phyloP scores from a whole-genome alignment of 176 grass and related monocot genomes.

The Oryza rufipogon region DNA sequence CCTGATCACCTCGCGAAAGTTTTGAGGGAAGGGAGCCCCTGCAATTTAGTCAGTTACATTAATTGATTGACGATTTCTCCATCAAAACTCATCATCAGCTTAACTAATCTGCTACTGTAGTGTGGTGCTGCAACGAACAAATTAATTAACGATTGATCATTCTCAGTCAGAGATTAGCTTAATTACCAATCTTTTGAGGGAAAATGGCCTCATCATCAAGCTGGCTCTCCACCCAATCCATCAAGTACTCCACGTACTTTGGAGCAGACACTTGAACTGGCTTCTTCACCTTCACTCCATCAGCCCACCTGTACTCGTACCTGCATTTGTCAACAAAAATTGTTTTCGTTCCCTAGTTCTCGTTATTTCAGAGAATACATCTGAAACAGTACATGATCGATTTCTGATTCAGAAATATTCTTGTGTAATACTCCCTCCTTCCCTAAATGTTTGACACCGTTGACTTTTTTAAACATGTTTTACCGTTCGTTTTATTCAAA shows the following conservation, averaged over 20 bases:
- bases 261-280: conserved; percentile 85
- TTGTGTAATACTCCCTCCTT: background rate
- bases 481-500: too few relatives aligned
- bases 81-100: background rate
- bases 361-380: background rate
- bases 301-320: conserved; percentile 95
- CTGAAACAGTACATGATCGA: background rate
- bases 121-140: too few relatives aligned
- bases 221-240: conserved; percentile 88
- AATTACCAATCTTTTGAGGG: conserved; percentile 83
- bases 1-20: conserved; percentile 73
- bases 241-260: conserved; percentile 93
- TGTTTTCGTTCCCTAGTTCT: background rate
- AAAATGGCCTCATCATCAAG: conserved; percentile 89
- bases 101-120: background rate
- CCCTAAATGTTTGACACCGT: too few relatives aligned
- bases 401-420: background rate
- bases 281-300: conserved; percentile 87
- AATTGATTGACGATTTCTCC: background rate
- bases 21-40: conserved; percentile 88
- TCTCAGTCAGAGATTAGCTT: too few relatives aligned
- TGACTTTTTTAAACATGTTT: too few relatives aligned
- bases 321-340: conserved; percentile 28
- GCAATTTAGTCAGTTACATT: background rate
- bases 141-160: too few relatives aligned